Conservation (phyloP, 768 basidiomycete species). For the Lentinula sp. region DNA sequence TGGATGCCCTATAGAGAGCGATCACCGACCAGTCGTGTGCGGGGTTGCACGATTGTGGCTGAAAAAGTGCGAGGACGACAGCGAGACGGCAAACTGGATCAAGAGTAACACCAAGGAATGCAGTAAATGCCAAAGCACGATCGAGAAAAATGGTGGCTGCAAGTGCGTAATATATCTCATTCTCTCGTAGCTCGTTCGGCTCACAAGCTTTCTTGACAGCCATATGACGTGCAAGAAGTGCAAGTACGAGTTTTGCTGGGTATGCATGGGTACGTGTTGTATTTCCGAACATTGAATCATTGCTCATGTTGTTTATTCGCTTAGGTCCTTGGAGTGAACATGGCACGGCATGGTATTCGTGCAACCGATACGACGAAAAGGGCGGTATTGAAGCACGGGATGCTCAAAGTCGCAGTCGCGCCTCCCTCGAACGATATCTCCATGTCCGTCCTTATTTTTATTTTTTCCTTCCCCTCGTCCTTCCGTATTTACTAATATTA, state of each 20-base stretch:
- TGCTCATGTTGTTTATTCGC: slow-evolving; percentile 18
- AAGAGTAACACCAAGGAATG: slow-evolving; percentile 99
- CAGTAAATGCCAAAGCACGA: slow-evolving; percentile 91
- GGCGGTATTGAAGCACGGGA: slow-evolving; percentile 84
- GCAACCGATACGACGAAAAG: slow-evolving; percentile 96
- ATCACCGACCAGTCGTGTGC: slow-evolving; percentile 92
- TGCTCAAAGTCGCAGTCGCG: slow-evolving; percentile 83
- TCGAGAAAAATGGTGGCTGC: slow-evolving; percentile 99
- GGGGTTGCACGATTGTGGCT: slow-evolving; percentile 87
- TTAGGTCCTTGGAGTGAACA: slow-evolving; percentile 94
- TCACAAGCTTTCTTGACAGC: slow-evolving; percentile 33
- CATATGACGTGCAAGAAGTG: slow-evolving; percentile 99
- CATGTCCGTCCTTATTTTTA: slow-evolving; percentile 61
- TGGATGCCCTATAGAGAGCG: slow-evolving; percentile 82
- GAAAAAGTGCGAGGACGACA: slow-evolving; percentile 96
- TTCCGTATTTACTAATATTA: not conserved
- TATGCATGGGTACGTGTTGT: slow-evolving; percentile 80
- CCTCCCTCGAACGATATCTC: slow-evolving; percentile 90
- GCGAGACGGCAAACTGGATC: slow-evolving; percentile 99
- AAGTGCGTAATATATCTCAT: slow-evolving; percentile 59
- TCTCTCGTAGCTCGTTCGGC: not conserved
- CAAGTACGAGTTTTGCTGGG: slow-evolving; percentile 99
- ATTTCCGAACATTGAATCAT: slow-evolving; percentile 7
- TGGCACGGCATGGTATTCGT: slow-evolving; percentile 96
- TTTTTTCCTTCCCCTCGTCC: not conserved